Evolutionary conservation across 2,329 filamentous ascomycete genomes (phyloP), one percentile per base, ranked within the genome.

Genomic region (Aspergillus niger): DNA sequence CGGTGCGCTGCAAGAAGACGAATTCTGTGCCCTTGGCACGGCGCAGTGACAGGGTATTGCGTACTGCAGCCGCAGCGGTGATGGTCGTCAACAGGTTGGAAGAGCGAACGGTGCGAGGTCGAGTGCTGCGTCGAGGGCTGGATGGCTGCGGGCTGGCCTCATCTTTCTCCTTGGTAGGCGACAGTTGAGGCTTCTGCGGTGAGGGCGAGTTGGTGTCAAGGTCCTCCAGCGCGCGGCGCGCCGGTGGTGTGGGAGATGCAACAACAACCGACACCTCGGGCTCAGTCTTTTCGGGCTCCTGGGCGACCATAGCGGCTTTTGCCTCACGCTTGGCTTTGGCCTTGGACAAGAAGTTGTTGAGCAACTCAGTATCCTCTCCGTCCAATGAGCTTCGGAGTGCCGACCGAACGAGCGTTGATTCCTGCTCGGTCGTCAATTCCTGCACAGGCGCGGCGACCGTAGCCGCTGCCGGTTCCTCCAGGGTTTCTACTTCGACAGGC

Each of bases 11-110:
- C 26, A 74, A 68, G 57, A 80, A 80, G 28, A 81, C 69, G 55
- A 81, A 80, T 54, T 81, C 79, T 5, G 72, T 79, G 5, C 79
- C 79, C 52, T 76, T 79, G 3, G 78, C 72, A 11, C 79, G 76
- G 53, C 79, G 78, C 20, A 80, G 72, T 4, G 78, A 71, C 52
- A 80, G 76, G 6, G 72, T 72, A 51, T 74, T 77, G 55, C 75
- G 77, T 41, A 75, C 64, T 13, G 66, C 62, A 28, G 57, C 57
- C 15, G 71, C 68, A 17, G 62, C 63, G 26, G 67, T 63, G 20
- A 44, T 44, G 6, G 67, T 59, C 48, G 60, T 62, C 61, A 68
- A 65, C 52, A 66, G 62, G 43, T 64, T n/a, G 47, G 47, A 32
- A 17, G 47, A 32, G 15, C 47, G 61, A 61, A 67, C 53, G 65